Evolutionary conservation across 305 asterid genomes (phyloP), one percentile per base, ranked within the genome.

Genomic region (Caryopteris hybrid): DNA sequence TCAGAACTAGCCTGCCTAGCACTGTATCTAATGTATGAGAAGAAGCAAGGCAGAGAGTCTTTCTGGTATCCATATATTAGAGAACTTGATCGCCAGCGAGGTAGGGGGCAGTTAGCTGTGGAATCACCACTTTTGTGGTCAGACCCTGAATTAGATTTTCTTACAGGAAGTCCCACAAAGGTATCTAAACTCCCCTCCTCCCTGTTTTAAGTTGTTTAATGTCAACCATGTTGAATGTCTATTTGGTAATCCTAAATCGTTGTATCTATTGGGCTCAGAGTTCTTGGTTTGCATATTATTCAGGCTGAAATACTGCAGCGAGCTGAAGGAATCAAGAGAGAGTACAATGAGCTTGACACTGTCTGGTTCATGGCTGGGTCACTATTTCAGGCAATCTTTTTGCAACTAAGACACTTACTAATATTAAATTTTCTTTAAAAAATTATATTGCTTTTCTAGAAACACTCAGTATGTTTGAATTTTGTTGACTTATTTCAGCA

Each of bases 321-420:
- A 80, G 88, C 93, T 50, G 98, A 91, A 78, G 99, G 96, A 68
- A 89, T 94, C 79, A 89, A 83, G 79, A 87, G 93, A 78, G 98
- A 94, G 79, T 94, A 87, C 80, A 83, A 83, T 65, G 99, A 94
- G 87, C 98, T 94, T 62, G 98, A 94, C 81, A 94, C 98, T 17
- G 97, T 94, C 73, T 94, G 99, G 98, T 94, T 94, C 83, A 94
- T 94, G 99, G 99, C 98, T 69, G 99, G 99, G 43, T 94, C 99
- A 8, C 78, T 94, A 52, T 94, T 94, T 84, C 90, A 91, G 95
- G 99, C 83, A 52, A 51, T 54, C 50, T 63, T 25, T 59, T 59
- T 46, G 50, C 13, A 52, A 54, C 54, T 13, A 13, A 17, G 23
- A 7, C n/a, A 17, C 20, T 66, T 36, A 48, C 25, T 53, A 52